A percentile compares a stretch with the other conserved stretches of the same genome.
Conservation (phyloP, 2,329 filamentous ascomycete species). For the Colletotrichum brevisporum region DNA sequence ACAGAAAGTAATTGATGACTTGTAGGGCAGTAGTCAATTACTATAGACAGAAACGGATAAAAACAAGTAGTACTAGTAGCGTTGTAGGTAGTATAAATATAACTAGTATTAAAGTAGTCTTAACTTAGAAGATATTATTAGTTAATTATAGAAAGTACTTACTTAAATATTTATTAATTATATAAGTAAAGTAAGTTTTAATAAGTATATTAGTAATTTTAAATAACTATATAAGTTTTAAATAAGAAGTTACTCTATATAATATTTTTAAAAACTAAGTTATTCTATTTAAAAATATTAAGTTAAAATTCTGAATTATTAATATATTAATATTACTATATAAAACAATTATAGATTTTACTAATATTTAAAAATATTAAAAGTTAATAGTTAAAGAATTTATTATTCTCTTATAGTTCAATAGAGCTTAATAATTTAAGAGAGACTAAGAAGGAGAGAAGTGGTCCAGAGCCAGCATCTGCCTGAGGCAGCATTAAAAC, state of each 20-base stretch:
- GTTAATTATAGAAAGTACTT: neutral
- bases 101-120: neutral
- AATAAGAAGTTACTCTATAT: neutral
- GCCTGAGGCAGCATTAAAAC: neutral
- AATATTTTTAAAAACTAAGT: neutral
- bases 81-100: neutral
- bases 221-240: neutral
- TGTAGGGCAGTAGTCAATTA: slow-evolving; percentile 5
- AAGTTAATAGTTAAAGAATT: neutral
- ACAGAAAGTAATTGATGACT: slow-evolving; percentile 13
- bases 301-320: neutral
- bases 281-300: neutral
- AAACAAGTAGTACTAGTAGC: neutral
- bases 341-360: neutral
- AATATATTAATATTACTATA: neutral
- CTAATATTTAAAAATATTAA: neutral
- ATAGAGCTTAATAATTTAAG: neutral
- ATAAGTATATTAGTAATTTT: neutral
- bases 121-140: neutral
- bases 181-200: neutral
- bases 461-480: too few species aligned
- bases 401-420: neutral
- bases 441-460: too few species aligned
- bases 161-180: neutral
- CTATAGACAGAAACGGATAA: neutral